These are phyloP conservation scores for Candida chauliodis DNA, from an alignment of 805 yeast genomes.

Conservation along the genomic window DNA sequence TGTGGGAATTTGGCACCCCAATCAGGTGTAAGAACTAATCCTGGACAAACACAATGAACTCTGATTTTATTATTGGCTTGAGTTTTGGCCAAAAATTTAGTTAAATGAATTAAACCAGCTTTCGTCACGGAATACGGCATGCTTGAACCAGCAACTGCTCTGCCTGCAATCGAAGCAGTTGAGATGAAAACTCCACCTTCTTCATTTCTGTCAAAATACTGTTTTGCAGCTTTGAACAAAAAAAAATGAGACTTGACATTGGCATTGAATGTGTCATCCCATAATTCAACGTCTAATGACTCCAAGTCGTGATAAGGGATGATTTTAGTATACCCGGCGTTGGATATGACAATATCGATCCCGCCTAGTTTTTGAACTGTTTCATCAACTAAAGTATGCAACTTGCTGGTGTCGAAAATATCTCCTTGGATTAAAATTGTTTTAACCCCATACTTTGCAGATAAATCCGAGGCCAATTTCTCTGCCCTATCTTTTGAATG, in stretches of 20 bases:
- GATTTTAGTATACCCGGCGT: constrained; percentile 36
- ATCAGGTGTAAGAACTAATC: constrained; percentile 19
- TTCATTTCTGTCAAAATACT: constrained; percentile 20
- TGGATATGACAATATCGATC: constrained; percentile 36
- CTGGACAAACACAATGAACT: constrained; percentile 15
- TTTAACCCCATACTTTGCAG: constrained; percentile 13
- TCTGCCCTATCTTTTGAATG: constrained; percentile 26
- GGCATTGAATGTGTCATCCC: constrained; percentile 26
- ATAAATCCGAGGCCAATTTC: constrained; percentile 15
- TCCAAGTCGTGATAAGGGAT: constrained; percentile 28
- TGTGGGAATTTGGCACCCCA: constrained; percentile 22
- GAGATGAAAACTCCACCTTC: constrained; percentile 23
- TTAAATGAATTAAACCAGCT: constrained; percentile 20
- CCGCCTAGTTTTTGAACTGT: constrained; percentile 21
- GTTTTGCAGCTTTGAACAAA: constrained; percentile 25
- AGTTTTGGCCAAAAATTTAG: constrained; percentile 18
- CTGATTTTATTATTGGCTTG: constrained; percentile 18
- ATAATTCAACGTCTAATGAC: constrained; percentile 25
- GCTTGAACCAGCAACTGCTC: constrained; percentile 23
- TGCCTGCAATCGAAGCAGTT: constrained; percentile 26
- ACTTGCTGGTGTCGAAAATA: constrained; percentile 17
- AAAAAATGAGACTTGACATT: constrained; percentile 29
- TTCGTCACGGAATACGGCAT: constrained; percentile 33
- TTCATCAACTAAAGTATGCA: constrained; percentile 19
- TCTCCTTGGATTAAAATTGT: constrained; percentile 21